Conservation (phyloP, 352 stramenopile genomes). For the Hyaloperonospora brassicae region DNA sequence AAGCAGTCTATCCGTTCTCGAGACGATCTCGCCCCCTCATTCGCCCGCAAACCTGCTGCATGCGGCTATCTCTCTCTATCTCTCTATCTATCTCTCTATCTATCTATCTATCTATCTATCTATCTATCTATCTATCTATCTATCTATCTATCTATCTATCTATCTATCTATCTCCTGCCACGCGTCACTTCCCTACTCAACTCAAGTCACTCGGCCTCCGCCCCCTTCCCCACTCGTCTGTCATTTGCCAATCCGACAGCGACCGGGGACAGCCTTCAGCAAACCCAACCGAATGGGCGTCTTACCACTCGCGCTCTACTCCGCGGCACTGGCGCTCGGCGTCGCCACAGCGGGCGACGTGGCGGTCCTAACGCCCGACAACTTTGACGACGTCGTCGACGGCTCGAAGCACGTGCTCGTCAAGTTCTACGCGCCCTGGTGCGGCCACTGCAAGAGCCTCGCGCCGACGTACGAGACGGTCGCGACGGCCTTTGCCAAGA, state of each 20-base stretch:
- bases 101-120: too few relatives aligned
- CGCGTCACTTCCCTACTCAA: conserved; percentile 31
- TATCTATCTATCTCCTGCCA: conserved; percentile 9
- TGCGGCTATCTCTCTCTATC: too few relatives aligned
- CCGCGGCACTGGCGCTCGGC: conserved; percentile 39
- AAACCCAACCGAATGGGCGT: too few relatives aligned
- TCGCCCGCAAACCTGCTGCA: too few relatives aligned
- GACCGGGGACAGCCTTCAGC: background rate
- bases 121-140: too few relatives aligned
- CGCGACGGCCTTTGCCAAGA: conserved; percentile 84
- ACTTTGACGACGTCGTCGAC: conserved; percentile 77
- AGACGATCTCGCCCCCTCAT: too few relatives aligned
- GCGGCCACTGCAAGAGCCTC: conserved; percentile 87
- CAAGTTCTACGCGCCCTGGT: conserved; percentile 89
- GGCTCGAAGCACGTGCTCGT: conserved; percentile 80
- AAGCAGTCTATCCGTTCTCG: too few relatives aligned
- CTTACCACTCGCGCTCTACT: conserved; percentile 52
- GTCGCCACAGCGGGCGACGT: conserved; percentile 63
- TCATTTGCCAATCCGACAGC: conserved; percentile 25
- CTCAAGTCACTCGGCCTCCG: conserved; percentile 22
- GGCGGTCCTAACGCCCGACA: conserved; percentile 70
- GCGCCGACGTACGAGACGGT: conserved; percentile 77
- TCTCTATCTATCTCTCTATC: too few relatives aligned
- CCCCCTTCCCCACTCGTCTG: background rate
- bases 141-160: too few relatives aligned